These are phyloP conservation scores for Cyclocybe aegerita DNA, from an alignment of 768 basidiomycete genomes.

Conservation along the genomic window DNA sequence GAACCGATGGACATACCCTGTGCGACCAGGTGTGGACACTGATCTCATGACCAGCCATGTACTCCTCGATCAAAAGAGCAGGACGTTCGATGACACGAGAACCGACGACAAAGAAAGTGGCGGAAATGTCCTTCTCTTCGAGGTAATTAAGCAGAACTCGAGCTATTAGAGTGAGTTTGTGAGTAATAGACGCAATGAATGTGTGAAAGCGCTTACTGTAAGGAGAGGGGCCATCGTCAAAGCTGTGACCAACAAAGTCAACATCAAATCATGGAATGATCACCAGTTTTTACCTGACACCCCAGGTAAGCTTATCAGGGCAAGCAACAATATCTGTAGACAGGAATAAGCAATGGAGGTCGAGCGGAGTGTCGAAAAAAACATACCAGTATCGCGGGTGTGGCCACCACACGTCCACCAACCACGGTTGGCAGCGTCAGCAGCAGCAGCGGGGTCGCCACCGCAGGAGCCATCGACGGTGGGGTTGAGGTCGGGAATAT, in stretches of 20 bases:
- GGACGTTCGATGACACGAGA: slow-evolving; percentile 83
- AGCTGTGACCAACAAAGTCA: slow-evolving; percentile 35
- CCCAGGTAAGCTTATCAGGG: slow-evolving; percentile 72
- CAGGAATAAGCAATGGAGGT: neutral
- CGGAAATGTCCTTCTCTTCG: slow-evolving; percentile 53
- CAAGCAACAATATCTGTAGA: slow-evolving; percentile 61
- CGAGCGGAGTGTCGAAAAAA: neutral
- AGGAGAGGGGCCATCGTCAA: slow-evolving; percentile 84
- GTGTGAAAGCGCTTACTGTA: slow-evolving; percentile 55
- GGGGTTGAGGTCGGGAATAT: slow-evolving; percentile 65
- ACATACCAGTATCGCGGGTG: slow-evolving; percentile 48
- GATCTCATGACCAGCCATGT: slow-evolving; percentile 78
- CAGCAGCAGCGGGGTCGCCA: slow-evolving; percentile 53
- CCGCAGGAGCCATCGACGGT: slow-evolving; percentile 72
- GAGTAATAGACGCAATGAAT: too few relatives aligned
- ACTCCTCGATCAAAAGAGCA: slow-evolving; percentile 70
- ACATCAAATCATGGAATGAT: neutral
- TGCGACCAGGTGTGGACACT: slow-evolving; percentile 94
- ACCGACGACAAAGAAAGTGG: slow-evolving; percentile 92
- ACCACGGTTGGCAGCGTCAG: slow-evolving; percentile 60
- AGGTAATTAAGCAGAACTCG: slow-evolving; percentile 75
- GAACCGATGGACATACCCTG: slow-evolving; percentile 37
- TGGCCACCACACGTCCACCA: slow-evolving; percentile 92
- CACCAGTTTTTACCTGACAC: slow-evolving; percentile 47
- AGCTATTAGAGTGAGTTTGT: too few relatives aligned